Conservation (phyloP, 768 basidiomycete species). For the Lentinula detonsa region DNA sequence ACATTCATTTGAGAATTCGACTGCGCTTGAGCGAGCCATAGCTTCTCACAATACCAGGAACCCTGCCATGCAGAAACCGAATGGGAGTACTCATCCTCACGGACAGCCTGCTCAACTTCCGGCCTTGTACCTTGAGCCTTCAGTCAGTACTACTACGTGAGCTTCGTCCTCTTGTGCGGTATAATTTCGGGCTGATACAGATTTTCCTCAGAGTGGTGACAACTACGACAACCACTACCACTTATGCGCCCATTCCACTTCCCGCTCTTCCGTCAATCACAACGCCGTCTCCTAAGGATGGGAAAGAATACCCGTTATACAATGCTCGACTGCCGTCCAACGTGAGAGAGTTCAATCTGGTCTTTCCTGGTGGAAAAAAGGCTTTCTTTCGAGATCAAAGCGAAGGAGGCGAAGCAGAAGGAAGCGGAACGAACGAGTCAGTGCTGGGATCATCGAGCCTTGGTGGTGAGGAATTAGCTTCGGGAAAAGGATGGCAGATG, state of each 20-base stretch:
- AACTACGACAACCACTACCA: slow-evolving; percentile 87
- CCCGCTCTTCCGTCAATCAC: slow-evolving; percentile 68
- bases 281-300: slow-evolving; percentile 54
- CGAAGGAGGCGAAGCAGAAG: slow-evolving; percentile 63
- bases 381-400: slow-evolving; percentile 71
- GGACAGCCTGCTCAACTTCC: not conserved
- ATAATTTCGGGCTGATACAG: slow-evolving; percentile 8
- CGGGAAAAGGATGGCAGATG: slow-evolving; percentile 73
- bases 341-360: slow-evolving; percentile 68
- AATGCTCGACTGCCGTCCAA: slow-evolving; percentile 70
- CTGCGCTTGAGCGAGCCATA: not conserved
- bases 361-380: slow-evolving; percentile 75
- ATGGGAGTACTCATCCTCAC: not conserved
- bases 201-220: slow-evolving; percentile 66
- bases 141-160: slow-evolving; percentile 82
- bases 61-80: not conserved
- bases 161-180: slow-evolving; percentile 19
- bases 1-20: not conserved
- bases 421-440: not conserved
- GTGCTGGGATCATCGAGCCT: not conserved
- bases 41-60: not conserved
- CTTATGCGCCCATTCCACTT: slow-evolving; percentile 82
- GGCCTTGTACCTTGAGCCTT: slow-evolving; percentile 49
- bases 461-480: slow-evolving; percentile 47
- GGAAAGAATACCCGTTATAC: slow-evolving; percentile 74